These are phyloP conservation scores for Quercus rubra DNA, from an alignment of 306 rosid genomes.

Conservation along the genomic window DNA sequence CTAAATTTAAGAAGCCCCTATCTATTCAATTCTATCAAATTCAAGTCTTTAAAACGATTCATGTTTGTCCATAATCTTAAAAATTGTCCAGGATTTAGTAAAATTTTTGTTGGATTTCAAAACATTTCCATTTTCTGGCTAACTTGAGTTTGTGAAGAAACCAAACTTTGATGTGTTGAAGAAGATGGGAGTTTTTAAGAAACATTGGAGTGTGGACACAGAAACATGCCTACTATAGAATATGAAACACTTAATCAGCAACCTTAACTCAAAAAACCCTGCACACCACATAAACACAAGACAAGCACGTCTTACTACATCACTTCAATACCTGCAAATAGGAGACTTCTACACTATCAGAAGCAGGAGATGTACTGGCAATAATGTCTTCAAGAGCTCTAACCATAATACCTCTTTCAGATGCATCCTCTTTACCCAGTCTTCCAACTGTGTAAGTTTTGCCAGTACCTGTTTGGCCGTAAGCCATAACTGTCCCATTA, in stretches of 20 bases:
- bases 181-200: not conserved
- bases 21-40: not conserved
- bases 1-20: not conserved
- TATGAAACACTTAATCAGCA: not conserved
- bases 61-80: not conserved
- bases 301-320: not conserved
- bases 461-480: constrained; percentile 79
- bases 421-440: constrained; percentile 53
- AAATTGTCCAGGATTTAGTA: not conserved
- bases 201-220: not conserved
- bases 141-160: not conserved
- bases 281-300: not conserved
- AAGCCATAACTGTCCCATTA: constrained; percentile 78
- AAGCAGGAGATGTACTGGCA: constrained; percentile 35
- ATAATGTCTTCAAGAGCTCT: constrained; percentile 66
- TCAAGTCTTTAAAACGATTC: not conserved
- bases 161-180: not conserved
- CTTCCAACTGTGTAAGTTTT: constrained; percentile 70
- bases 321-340: constrained; percentile 51
- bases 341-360: constrained; percentile 56
- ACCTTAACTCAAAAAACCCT: not conserved
- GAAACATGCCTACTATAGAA: not conserved
- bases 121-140: not conserved
- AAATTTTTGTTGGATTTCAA: not conserved
- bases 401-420: constrained; percentile 69